phyloP scores from a whole-genome alignment of 768 basidiomycete genomes.

The Baorangia bicolor region DNA sequence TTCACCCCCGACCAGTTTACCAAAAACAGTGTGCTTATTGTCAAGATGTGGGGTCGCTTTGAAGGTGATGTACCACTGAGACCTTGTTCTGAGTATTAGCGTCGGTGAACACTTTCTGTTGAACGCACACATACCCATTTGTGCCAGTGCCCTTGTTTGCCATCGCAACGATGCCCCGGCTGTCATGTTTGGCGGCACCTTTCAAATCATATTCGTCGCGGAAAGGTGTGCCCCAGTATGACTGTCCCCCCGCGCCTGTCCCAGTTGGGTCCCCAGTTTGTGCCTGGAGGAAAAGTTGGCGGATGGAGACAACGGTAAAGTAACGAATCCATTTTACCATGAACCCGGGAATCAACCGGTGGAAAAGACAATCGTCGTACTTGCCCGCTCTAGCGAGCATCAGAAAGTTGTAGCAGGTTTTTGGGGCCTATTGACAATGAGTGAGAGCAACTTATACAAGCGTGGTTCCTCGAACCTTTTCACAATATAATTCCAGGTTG shows the following conservation, averaged over 20 bases:
- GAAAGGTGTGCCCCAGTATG: conserved; percentile 94
- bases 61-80: conserved; percentile 95
- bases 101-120: not conserved
- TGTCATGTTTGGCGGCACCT: conserved; percentile 84
- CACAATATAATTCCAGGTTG: conserved; percentile 84
- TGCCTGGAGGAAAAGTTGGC: conserved; percentile 48
- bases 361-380: conserved; percentile 88
- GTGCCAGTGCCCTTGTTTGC: conserved; percentile 92
- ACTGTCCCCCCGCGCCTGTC: conserved; percentile 90
- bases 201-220: conserved; percentile 91
- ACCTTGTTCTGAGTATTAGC: conserved; percentile 43
- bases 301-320: not conserved
- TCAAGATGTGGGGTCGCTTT: conserved; percentile 80
- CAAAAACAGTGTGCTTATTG: conserved; percentile 94
- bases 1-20: conserved; percentile 94
- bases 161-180: conserved; percentile 87
- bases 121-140: conserved; percentile 58
- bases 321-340: conserved; percentile 58
- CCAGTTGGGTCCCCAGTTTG: conserved; percentile 98
- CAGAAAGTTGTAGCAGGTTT: conserved; percentile 98
- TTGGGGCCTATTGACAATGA: conserved; percentile 69
- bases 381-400: conserved; percentile 90
- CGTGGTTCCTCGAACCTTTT: conserved; percentile 54
- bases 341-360: conserved; percentile 90
- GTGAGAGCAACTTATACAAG: not conserved